A percentile compares a stretch with the other conserved stretches of the same genome.
Conservation (phyloP, 768 basidiomycete species). For the Mycena sanguinolenta region DNA sequence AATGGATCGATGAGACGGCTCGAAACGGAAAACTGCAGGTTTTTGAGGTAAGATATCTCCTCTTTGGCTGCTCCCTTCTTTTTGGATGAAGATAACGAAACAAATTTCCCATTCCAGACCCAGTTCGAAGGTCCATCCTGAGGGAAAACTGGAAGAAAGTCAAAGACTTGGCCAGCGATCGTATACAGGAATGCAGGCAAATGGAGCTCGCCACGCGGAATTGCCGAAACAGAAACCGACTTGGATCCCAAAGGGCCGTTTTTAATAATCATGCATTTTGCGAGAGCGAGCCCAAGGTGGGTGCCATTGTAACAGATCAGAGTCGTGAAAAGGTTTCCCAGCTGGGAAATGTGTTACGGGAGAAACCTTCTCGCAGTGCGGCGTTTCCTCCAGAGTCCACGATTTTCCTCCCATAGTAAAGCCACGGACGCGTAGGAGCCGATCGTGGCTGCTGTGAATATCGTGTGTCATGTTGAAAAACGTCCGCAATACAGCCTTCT, state of each 20-base stretch:
- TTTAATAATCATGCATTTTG: constrained; percentile 8
- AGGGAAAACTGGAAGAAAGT: no score
- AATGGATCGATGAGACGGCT: no score
- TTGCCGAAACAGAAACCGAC: neutral
- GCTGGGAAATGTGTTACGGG: neutral
- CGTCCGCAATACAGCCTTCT: constrained; percentile 32
- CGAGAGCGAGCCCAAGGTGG: neutral
- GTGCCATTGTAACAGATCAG: constrained; percentile 9
- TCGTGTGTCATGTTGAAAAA: constrained; percentile 35
- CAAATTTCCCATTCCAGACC: no score
- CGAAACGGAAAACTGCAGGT: no score
- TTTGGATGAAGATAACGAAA: no score
- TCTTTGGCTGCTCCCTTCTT: no score
- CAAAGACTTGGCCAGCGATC: neutral
- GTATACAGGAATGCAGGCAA: neutral
- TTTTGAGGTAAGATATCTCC: no score
- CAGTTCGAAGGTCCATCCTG: no score
- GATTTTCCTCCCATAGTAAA: constrained; percentile 37
- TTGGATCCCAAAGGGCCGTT: neutral
- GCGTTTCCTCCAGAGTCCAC: constrained; percentile 29
- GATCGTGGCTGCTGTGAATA: constrained; percentile 37
- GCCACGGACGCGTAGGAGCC: constrained; percentile 37
- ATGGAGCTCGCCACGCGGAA: neutral
- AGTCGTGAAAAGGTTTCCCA: constrained; percentile 2
- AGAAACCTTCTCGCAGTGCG: neutral